Evolutionary conservation across 208 protist species (phyloP), one percentile per base, ranked within the genome.

Genomic region (Histomonas meleagridis): DNA sequence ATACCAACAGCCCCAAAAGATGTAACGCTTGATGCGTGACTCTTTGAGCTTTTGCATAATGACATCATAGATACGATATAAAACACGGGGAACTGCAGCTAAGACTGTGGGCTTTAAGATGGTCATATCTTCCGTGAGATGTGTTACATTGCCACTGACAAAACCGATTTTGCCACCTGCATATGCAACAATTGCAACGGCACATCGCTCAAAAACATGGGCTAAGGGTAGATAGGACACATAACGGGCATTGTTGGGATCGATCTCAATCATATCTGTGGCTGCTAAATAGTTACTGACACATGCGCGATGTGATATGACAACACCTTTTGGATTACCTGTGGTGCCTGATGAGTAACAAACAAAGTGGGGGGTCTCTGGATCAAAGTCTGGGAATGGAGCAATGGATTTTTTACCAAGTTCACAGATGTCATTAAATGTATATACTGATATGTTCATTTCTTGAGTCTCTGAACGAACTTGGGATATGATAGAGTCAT

Each of bases 141-240:
- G 92, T 35, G 43, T 79, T 0, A 96, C 91, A 69, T 94, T 93
- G 48, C 92, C 93, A 23, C 93, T 92, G 91, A 92, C 95, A 92
- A 96, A 96, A 35, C 95, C 95, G 79, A 96, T 93, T 10, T 81
- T 9, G 0, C 86, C 93, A 53, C 94, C 94, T 7, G 18, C 12
- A 32, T 32, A 32, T 38, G 5, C 26, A 32, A 28, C 38, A 48
- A 69, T 32, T 70, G 53, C 0, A 32, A 70, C 0, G 35, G 55
- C 91, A 26, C 49, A 28, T 16, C 90, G 53, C 91, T 97, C 96
- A 65, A 97, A 96, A 32, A 95, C 92, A 92, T 97, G 96, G 12
- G 96, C 95, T 16, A 97, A 90, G 38, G 96, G 96, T 10, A 96
- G 92, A 92, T 95, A 96, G 1, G 93, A 95, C 35, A 96, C 70